Base-by-base conservation (phyloP, 148 eudicot species). In the Cornus controversa region DNA sequence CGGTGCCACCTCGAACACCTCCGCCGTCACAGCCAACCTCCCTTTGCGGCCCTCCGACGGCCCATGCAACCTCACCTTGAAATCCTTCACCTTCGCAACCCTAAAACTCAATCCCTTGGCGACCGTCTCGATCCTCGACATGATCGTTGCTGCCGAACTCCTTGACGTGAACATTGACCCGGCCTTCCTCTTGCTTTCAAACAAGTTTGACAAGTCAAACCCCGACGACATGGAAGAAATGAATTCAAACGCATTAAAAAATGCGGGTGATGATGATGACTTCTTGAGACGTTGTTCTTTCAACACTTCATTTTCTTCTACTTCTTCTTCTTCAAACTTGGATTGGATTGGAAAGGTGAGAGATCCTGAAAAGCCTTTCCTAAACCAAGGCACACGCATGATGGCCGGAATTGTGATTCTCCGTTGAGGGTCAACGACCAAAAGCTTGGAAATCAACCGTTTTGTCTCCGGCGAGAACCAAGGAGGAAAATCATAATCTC, bases 141-240 rank as follows among this genome's bases (percentile, higher is more conserved):
- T 7, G 5, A 70, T 71, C 42, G n/a, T 58, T 36, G 73, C 16
- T 0, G 80, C 70, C 29, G 80, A 71, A 9, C 15, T 71, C 31
- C 37, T 71, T 3, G 80, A 78, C 40, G 80, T 78, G 68, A 78
- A 78, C 20, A 34, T 64, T 10, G 75, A 63, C 0, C 70, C 75
- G 2, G 28, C 62, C 79, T 70, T 69, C 29, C 36, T 82, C 74
- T 65, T 29, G 0, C 54, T 76, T 66, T 70, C 79, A 63, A 82
- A 82, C 85, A 78, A 68, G 42, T 54, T 73, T 15, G 82, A 82
- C 13, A 82, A 67, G 25, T 82, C 81, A 58, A 78, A 82, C 4
- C 85, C 85, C 16, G 85, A 69, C 2, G 85, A 79, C 81, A 82
- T 82, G 18, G 82, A 82, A 0, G 81, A 74, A 24, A 82, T 82